Base-by-base conservation (phyloP, 1,284 basidiomycete species). In the Malassezia yamatoensis region DNA sequence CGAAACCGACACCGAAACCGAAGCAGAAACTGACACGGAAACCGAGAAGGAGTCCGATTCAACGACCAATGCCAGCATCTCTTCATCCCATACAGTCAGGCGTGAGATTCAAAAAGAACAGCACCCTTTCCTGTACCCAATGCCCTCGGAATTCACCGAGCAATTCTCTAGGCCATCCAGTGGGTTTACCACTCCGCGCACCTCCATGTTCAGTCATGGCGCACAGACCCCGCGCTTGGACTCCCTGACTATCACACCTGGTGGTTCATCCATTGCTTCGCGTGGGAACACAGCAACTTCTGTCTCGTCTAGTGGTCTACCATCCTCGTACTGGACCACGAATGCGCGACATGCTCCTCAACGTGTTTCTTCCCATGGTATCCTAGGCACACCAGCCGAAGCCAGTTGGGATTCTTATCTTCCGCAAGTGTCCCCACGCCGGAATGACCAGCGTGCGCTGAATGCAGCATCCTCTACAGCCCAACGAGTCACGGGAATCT, bases 41-140 rank as follows among this genome's bases (percentile, higher is more conserved):
- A 47, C 43, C 1, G 51, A 47, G 12, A 39, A 36, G 8, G 46
- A 35, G 34, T 36, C 46, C 34, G 35, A 38, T 2, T 6, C 33
- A 35, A 38, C 37, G 33, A 13, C 2, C 33, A 38, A 49, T 7
- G 29, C 5, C 4, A 4, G 24, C 24, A 29, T 29, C 3, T 29
- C 24, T 29, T 29, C 24, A 4, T 29, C 24, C 3, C 24, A 29
- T 29, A 29, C 24, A 29, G 7, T 3, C 24, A 29, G 24, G 24
- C 24, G 24, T 7, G 45, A 35, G 11, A 21, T 1, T 13, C 45
- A 47, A n/a, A 18, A 47, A 21, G 13, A 13, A 2, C 45, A 36
- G 33, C 8, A 35, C 16, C 54, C 54, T 0, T 56, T 56, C 39
- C 34, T 56, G 20, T 56, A 56, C 29, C 54, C 54, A 11, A 49